Conservation (phyloP, 495 filamentous ascomycete genomes). For the Parathielavia appendiculata region DNA sequence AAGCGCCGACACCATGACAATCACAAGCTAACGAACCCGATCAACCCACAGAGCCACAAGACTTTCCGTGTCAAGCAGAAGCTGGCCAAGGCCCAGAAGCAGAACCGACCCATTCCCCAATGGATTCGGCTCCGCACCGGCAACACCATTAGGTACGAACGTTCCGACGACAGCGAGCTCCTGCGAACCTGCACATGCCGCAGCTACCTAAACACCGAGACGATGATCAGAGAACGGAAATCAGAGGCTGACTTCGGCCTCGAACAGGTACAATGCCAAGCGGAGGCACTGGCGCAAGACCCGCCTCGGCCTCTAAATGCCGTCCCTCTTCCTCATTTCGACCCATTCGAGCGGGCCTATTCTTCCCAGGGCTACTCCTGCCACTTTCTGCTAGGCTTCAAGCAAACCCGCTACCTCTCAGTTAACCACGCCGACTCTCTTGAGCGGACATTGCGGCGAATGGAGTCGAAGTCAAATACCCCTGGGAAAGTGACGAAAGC, state of each 20-base stretch:
- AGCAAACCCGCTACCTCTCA: not conserved
- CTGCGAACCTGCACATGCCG: not conserved
- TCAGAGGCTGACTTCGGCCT: conserved; percentile 5
- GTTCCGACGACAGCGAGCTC: conserved; percentile 7
- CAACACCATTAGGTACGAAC: conserved; percentile 93
- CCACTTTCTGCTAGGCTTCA: conserved; percentile 4
- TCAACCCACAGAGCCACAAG: conserved; percentile 79
- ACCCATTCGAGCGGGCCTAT: conserved; percentile 23
- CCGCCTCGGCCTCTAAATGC: conserved; percentile 87
- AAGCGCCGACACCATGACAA: not conserved
- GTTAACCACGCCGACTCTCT: conserved; percentile 2
- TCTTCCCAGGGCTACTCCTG: conserved; percentile 16
- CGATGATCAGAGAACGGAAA: not conserved
- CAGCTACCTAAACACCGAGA: not conserved
- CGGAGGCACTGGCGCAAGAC: conserved; percentile 99
- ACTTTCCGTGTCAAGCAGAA: conserved; percentile 99
- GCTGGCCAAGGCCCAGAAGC: conserved; percentile 99
- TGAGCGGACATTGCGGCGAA: conserved; percentile 6
- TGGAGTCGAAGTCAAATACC: conserved; percentile 1
- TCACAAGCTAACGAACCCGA: conserved; percentile 19
- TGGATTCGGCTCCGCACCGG: conserved; percentile 97
- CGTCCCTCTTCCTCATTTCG: conserved; percentile 24
- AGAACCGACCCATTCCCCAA: conserved; percentile 98
- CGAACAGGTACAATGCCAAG: conserved; percentile 95
- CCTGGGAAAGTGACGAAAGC: not conserved